Base-by-base conservation (phyloP, 345 rosid genomes). In the Noccaea bulbosa region DNA sequence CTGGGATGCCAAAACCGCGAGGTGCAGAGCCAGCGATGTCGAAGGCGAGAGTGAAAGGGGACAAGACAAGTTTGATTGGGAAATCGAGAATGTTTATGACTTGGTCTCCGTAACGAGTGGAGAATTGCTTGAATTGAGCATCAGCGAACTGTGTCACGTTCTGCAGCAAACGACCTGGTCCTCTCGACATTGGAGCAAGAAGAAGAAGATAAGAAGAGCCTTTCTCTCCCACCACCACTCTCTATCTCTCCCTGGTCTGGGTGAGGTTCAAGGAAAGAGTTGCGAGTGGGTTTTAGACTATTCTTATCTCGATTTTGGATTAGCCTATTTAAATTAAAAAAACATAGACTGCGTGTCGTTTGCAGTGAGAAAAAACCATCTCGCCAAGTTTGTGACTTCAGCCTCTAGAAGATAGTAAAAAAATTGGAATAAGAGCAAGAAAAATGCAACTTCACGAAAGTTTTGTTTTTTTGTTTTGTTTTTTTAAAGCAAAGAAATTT, bases 21-120 rank as follows among this genome's bases (percentile, higher is more conserved):
- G 93, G 93, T 39, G 97, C 97, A 49, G 97, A 90, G 69, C 98
- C 98, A 62, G 84, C 98, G 63, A 90, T 69, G 83, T 83, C 90
- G 63, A 87, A 88, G 55, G 97, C 97, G 79, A 93, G 90, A 17
- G 97, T 86, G 81, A 90, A 79, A 48, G 97, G 97, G 74, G 93
- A 86, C 62, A 87, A 69, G 7, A 93, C 86, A 16, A 93, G 70
- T 81, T 87, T 93, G 49, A 88, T 71, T 4, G 97, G 98, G 77
- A 87, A 85, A 11, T 90, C 96, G 32, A 87, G 74, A 65, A 90
- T 77, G 76, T 87, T 90, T 53, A 79, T 80, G 48, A 88, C 17
- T 80, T 88, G 93, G 58, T 90, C 81, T 44, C 93, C 97, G 54
- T 84, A 84, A 49, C 80, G 91, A 30, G 80, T 50, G 3, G 84